Conservation (phyloP, 192 early-diverging fungal species). For the Coemansia sp. region DNA sequence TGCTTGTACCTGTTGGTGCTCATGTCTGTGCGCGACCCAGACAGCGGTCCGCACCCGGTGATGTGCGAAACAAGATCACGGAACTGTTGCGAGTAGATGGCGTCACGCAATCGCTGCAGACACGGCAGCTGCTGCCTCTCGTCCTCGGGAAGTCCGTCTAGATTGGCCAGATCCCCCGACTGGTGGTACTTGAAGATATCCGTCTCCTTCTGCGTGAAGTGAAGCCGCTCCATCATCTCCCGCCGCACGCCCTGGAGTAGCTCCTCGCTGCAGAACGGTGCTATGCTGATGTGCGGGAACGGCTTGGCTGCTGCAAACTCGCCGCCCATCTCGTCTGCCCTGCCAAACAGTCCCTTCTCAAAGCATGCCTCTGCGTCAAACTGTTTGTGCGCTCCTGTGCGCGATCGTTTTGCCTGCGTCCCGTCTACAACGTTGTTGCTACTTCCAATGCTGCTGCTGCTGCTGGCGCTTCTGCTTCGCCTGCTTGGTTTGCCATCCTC, state of each 20-base stretch:
- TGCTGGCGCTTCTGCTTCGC: not conserved
- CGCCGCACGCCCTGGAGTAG: conserved; percentile 64
- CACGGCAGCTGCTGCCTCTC: conserved; percentile 61
- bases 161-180: conserved; percentile 80
- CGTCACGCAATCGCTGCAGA: conserved; percentile 66
- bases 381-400: not conserved
- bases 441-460: not conserved
- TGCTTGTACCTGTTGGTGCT: conserved; percentile 69
- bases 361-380: conserved; percentile 22
- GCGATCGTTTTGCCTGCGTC: not conserved
- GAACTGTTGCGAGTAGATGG: conserved; percentile 74
- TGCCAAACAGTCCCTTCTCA: conserved; percentile 29
- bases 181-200: conserved; percentile 83
- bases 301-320: conserved; percentile 53
- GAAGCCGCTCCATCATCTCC: conserved; percentile 64
- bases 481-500: not conserved
- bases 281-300: conserved; percentile 66
- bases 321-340: conserved; percentile 11
- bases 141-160: conserved; percentile 66
- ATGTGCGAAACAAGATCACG: conserved; percentile 64
- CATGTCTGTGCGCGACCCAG: conserved; percentile 69
- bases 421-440: not conserved
- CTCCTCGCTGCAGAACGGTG: conserved; percentile 59
- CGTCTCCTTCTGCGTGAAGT: conserved; percentile 81
- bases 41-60: conserved; percentile 70